phyloP scores from a whole-genome alignment of 441 rosid species.

The Arabidopsis lyrata region DNA sequence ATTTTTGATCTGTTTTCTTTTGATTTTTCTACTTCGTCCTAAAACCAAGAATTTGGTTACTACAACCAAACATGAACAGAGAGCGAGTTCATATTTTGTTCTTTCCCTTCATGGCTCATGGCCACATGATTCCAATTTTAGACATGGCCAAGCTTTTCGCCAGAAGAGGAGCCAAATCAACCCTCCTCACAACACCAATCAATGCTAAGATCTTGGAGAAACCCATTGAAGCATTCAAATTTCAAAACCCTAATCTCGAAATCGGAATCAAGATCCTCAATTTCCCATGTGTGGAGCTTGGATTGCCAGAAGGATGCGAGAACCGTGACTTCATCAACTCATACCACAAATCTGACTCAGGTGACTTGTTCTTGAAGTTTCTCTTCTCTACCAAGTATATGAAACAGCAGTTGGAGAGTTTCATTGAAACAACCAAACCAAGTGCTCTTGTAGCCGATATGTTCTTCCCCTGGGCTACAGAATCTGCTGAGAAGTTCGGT shows the following conservation, averaged over 20 bases:
- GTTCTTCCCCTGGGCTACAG: conserved; percentile 67
- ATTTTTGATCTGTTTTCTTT: not conserved
- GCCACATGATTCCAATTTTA: conserved; percentile 63
- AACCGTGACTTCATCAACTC: conserved; percentile 45
- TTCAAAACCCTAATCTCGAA: conserved; percentile 35
- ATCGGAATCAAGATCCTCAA: conserved; percentile 45
- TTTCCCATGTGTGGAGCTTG: conserved; percentile 55
- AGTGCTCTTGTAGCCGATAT: conserved; percentile 63
- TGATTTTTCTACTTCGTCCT: not conserved
- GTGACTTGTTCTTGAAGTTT: conserved; percentile 38
- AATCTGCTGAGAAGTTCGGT: conserved; percentile 53
- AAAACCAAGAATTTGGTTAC: conserved; percentile 3
- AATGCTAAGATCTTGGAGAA: conserved; percentile 47
- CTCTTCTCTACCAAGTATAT: conserved; percentile 48
- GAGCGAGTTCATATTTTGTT: conserved; percentile 46
- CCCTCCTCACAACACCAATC: conserved; percentile 56
- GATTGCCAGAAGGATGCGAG: conserved; percentile 67
- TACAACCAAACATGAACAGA: conserved; percentile 42
- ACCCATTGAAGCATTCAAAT: conserved; percentile 45
- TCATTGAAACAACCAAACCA: conserved; percentile 51
- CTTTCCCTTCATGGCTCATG: conserved; percentile 65
- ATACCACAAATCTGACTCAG: not conserved
- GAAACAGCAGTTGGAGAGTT: conserved; percentile 53
- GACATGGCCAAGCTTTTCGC: conserved; percentile 70
- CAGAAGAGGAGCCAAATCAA: conserved; percentile 50